Base-by-base conservation (phyloP, 2,329 filamentous ascomycete genomes). In the Fusarium transvaalense region DNA sequence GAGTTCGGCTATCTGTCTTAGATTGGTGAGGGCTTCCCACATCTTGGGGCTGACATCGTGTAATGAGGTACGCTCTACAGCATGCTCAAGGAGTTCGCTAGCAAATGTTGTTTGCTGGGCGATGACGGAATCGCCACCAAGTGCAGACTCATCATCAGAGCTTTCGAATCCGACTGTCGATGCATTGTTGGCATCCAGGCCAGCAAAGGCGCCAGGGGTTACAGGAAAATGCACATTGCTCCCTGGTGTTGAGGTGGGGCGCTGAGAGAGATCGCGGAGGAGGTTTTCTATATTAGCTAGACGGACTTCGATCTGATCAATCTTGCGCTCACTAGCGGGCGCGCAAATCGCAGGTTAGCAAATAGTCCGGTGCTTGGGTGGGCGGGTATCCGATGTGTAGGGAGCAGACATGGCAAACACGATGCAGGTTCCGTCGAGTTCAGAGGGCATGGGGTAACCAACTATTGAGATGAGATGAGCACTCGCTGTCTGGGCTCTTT, bases 401-500 rank as follows among this genome's bases (percentile, higher is more conserved):
- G n/a, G 31, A 17, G 17, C 15, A 47, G 38, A 25, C 19, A 48
- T 55, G 45, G 31, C 43, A 42, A 6, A 34, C 38, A 56, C 52
- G 60, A 39, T 59, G 31, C 48, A 41, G 17, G 23, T 25, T 35
- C 48, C 37, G n/a, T 39, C 17, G 27, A 35, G 38, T 19, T 27
- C 46, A 15, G 50, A 38, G 34, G 17, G 35, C 13, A 61, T 21
- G 52, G 51, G 46, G 43, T 37, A 45, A 79, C 84, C 69, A 77
- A 88, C 86, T 88, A 88, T 82, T 88, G 86, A 42, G 85, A 86
- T 4, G 86, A 88, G 61, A 88, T 88, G 65, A 88, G 78, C 38
- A 88, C 86, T 53, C 86, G 79, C 71, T 88, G 85, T 39, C 85
- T 81, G 43, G 81, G 78, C 71, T 88, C 85, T 73, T 84, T 86